These are phyloP conservation scores for Eugenia klotzschiana DNA, from an alignment of 441 rosid genomes.

Conservation along the genomic window DNA sequence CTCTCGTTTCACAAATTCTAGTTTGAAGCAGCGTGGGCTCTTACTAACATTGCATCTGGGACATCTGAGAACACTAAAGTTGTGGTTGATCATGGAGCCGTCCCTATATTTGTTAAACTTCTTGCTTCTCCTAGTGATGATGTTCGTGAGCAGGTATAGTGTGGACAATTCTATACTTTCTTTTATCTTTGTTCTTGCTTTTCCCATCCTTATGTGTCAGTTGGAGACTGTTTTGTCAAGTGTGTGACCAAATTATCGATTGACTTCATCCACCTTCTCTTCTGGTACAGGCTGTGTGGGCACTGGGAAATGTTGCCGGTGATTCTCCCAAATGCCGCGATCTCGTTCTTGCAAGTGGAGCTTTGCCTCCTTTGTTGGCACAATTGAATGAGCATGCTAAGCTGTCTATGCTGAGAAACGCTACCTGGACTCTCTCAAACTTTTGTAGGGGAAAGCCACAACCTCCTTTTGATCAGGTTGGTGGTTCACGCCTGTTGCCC, in stretches of 20 bases:
- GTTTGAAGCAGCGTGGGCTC: conserved; percentile 88
- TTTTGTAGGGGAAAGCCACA: conserved; percentile 89
- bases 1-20: conserved; percentile 3
- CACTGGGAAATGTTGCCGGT: conserved; percentile 88
- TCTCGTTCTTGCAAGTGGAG: conserved; percentile 67
- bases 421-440: conserved; percentile 91
- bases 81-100: conserved; percentile 70
- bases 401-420: conserved; percentile 84
- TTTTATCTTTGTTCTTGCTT: not conserved
- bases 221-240: not conserved
- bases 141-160: conserved; percentile 75
- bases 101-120: conserved; percentile 70
- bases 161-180: not conserved
- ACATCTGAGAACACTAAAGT: conserved; percentile 77
- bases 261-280: not conserved
- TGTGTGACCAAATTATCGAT: not conserved
- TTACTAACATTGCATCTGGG: conserved; percentile 75
- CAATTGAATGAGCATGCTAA: conserved; percentile 72
- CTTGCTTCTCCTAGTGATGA: conserved; percentile 77
- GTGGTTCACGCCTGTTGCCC: not conserved
- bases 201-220: not conserved
- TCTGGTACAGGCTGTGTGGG: conserved; percentile 68
- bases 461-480: conserved; percentile 74
- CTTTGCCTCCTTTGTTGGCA: conserved; percentile 44
- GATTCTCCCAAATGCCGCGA: conserved; percentile 85